Base-by-base conservation (phyloP, 495 filamentous ascomycete genomes). In the Neurospora sp. region DNA sequence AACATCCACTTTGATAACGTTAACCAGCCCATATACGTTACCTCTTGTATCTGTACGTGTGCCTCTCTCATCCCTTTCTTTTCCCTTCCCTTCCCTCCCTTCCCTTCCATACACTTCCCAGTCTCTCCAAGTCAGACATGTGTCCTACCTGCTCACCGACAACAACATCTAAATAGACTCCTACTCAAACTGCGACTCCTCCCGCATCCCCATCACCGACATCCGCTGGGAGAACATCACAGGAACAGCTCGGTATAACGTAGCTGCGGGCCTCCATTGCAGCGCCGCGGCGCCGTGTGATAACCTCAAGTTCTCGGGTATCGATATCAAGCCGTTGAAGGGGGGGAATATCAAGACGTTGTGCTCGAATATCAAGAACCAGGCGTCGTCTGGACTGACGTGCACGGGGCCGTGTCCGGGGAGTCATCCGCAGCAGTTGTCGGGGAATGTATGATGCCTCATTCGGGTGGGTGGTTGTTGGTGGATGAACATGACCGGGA, bases 1-100 rank as follows among this genome's bases (percentile, higher is more conserved):
- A 85, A 88, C 79, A 84, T 88, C 46, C 72, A 77, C 10, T 76
- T 86, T 71, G 78, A 79, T 42, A 83, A 88, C 46, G 85, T 85
- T 77, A 84, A 85, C 78, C 82, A 86, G 82, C 88, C 87, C 18
- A 87, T 90, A 75, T 88, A 89, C 76, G 84, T 90, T 35, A 87
- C 86, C 14, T 80, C 84, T 18, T 90, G 88, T 76, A 89, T 89
- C 77, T 90, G 76, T 72, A 71, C 60, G 75, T 72, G 20, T 39
- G 37, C 46, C 60, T 37, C n/a, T 27, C 39, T 49, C 66, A 14
- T 3, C 10, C 4, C 20, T 54, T 54, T 23, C 46, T 6, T 37
- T 27, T 39, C 23, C 37, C 23, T 23, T 10, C 20, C 20, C 11
- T 14, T 62, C 10, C 20, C 7, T 49, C 4, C n/a, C 46, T 23